phyloP scores from a whole-genome alignment of 2,329 filamentous ascomycete species.

The Diaporthe velutina region DNA sequence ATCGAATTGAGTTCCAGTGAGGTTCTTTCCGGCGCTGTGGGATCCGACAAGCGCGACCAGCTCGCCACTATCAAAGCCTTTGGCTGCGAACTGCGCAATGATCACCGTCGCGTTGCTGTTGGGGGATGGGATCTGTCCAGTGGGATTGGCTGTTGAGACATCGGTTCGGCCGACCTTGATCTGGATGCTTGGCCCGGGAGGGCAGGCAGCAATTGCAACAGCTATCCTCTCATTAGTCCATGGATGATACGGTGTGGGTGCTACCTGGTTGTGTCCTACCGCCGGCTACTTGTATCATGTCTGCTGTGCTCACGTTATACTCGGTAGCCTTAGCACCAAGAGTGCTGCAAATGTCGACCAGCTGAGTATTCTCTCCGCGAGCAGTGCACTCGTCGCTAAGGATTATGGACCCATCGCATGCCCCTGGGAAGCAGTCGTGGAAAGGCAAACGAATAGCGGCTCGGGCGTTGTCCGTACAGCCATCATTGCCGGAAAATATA shows the following conservation, averaged over 20 bases:
- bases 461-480: conserved; percentile 46
- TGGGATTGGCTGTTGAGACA: conserved; percentile 43
- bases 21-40: conserved; percentile 45
- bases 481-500: conserved; percentile 1
- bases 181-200: conserved; percentile 42
- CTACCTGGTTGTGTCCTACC: conserved; percentile 40
- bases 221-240: conserved; percentile 36
- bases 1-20: conserved; percentile 43
- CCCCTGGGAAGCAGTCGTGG: conserved; percentile 48
- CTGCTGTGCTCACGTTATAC: conserved; percentile 45
- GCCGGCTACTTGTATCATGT: conserved; percentile 48
- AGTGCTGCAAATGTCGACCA: conserved; percentile 44
- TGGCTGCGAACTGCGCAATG: conserved; percentile 43
- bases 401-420: conserved; percentile 48
- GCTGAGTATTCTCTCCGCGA: conserved; percentile 45
- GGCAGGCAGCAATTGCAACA: conserved; percentile 43
- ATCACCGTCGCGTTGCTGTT: conserved; percentile 41
- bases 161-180: conserved; percentile 46
- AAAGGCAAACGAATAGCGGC: conserved; percentile 46
- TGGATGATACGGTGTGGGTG: not conserved
- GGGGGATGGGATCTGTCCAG: conserved; percentile 40
- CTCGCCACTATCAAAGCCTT: conserved; percentile 44
- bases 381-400: conserved; percentile 46
- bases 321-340: conserved; percentile 43
- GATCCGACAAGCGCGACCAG: conserved; percentile 46